Evolutionary conservation across 2,329 filamentous ascomycete genomes (phyloP).

Genomic region (Fusarium begoniae): DNA sequence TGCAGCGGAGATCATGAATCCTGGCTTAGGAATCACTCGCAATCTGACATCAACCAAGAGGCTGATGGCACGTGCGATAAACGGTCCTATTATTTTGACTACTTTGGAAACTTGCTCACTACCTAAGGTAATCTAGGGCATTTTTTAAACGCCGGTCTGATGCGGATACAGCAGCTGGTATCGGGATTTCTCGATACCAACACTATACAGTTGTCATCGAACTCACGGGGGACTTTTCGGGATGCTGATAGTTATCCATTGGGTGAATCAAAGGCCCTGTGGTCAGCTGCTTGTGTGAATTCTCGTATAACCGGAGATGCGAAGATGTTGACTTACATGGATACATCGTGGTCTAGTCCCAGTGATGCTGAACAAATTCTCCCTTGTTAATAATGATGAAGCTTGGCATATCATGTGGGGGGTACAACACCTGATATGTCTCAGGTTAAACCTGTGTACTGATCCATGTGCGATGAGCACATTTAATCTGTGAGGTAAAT

Average conservation of each 20-base stretch:
- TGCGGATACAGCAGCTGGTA: not conserved
- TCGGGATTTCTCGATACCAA: slow-evolving; percentile 18
- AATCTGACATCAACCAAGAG: slow-evolving; percentile 6
- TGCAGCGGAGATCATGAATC: not conserved
- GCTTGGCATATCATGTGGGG: not conserved
- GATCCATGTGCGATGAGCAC: not conserved
- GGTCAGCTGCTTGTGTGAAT: slow-evolving; percentile 2
- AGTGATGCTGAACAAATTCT: not conserved
- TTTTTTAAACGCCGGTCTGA: not conserved
- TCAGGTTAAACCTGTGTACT: not conserved
- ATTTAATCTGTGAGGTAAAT: not conserved
- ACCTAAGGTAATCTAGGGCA: not conserved
- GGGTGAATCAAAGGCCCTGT: not conserved
- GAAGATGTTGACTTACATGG: slow-evolving; percentile 7
- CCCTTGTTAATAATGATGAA: not conserved
- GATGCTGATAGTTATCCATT: not conserved
- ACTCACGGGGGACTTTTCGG: not conserved
- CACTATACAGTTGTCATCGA: not conserved
- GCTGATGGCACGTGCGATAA: slow-evolving; percentile 7
- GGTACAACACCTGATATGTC: not conserved
- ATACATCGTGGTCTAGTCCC: not conserved
- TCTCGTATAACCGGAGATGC: not conserved
- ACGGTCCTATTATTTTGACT: slow-evolving; percentile 16
- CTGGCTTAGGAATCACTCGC: slow-evolving; percentile 2
- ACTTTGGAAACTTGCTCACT: not conserved